Percentiles rank a stretch among this genome's conserved stretches.
These are phyloP conservation scores for Polychaeton citri DNA, from an alignment of 2,329 filamentous ascomycete species.

Conservation along the genomic window DNA sequence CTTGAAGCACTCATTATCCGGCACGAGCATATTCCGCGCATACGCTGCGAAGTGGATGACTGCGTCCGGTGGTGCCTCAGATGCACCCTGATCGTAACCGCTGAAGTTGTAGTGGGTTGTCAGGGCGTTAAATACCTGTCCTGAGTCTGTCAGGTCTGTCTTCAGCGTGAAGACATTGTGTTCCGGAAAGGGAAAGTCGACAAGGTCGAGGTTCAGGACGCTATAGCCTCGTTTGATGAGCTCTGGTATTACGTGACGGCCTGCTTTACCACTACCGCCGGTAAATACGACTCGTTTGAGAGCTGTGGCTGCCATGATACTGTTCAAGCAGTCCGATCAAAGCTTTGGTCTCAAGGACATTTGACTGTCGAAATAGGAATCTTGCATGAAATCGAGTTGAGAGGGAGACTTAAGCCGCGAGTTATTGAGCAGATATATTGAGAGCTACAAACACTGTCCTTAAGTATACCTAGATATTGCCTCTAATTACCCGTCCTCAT, in stretches of 20 bases:
- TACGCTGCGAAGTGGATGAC: constrained; percentile 51
- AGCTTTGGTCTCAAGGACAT: too few relatives aligned
- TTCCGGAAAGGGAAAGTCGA: constrained; percentile 25
- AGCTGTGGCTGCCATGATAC: constrained; percentile 15
- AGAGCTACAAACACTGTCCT: too few relatives aligned
- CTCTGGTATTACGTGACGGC: constrained; percentile 41
- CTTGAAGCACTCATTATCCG: constrained; percentile 46
- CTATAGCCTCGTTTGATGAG: constrained; percentile 37
- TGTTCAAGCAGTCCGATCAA: too few relatives aligned
- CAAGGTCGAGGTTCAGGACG: constrained; percentile 43
- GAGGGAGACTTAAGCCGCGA: too few relatives aligned
- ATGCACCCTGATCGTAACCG: constrained; percentile 32
- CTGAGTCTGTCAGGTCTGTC: constrained; percentile 41
- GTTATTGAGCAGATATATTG: too few relatives aligned
- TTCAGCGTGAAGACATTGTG: constrained; percentile 40
- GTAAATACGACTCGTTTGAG: constrained; percentile 37
- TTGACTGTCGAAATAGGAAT: too few relatives aligned
- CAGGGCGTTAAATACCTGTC: constrained; percentile 44
- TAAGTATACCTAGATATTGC: too few relatives aligned
- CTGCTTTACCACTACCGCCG: constrained; percentile 43
- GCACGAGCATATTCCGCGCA: constrained; percentile 47
- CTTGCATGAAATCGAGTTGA: too few relatives aligned
- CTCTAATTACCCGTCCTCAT: too few relatives aligned
- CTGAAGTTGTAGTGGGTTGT: constrained; percentile 43
- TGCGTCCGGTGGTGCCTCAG: constrained; percentile 39